Conservation (phyloP, 2,329 filamentous ascomycete genomes). For the Exophiala aquamarina region DNA sequence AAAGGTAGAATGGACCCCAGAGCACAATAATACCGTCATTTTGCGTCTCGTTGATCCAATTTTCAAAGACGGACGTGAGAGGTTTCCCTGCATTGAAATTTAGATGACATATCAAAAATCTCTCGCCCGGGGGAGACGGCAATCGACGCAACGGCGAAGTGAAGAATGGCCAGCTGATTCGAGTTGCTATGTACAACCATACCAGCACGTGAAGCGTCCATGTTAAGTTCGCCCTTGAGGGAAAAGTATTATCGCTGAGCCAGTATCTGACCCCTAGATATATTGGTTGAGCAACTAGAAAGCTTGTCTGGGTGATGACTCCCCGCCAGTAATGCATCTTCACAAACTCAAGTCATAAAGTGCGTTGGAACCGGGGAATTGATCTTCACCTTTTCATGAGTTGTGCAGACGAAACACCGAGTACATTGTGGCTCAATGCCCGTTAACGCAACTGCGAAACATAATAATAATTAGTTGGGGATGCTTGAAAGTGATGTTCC, state of each 20-base stretch:
- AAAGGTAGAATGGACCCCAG: slow-evolving; percentile 5
- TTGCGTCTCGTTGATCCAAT: slow-evolving; percentile 8
- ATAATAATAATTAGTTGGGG: too few species aligned
- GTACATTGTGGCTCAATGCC: too few species aligned
- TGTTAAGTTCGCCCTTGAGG: background rate
- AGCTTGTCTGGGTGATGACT: slow-evolving; percentile 7
- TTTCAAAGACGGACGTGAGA: background rate
- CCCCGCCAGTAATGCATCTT: slow-evolving; percentile 9
- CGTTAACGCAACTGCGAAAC: too few species aligned
- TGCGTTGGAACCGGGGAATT: too few species aligned
- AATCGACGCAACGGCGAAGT: slow-evolving; percentile 8
- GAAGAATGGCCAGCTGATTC: slow-evolving; percentile 9
- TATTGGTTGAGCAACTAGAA: slow-evolving; percentile 7
- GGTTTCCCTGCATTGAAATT: slow-evolving; percentile 4
- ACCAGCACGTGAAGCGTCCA: background rate
- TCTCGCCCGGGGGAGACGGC: slow-evolving; percentile 9
- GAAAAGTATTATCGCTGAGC: background rate
- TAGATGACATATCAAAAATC: slow-evolving; percentile 4
- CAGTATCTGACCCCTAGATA: background rate
- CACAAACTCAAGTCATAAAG: too few species aligned
- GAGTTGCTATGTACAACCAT: slow-evolving; percentile 4
- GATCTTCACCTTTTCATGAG: too few species aligned
- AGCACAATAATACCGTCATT: slow-evolving; percentile 14
- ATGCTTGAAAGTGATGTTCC: too few species aligned
- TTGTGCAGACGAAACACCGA: too few species aligned